Percentiles rank a stretch among this genome's conserved stretches.
These are phyloP conservation scores for Dendrobium catenatum DNA, from an alignment of 106 monocot species.

Conservation along the genomic window DNA sequence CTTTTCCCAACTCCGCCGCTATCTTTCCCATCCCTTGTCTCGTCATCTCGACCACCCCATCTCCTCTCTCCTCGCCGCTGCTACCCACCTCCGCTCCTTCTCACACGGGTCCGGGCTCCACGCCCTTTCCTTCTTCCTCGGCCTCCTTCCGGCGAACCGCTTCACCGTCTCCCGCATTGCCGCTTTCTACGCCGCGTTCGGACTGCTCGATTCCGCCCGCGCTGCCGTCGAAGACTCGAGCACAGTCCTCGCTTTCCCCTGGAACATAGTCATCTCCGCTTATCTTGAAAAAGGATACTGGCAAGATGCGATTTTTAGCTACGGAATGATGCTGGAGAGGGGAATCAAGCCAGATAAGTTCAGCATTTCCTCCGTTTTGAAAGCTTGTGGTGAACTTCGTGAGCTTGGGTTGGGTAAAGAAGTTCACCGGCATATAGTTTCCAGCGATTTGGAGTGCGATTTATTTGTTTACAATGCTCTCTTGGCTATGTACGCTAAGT, in stretches of 20 bases:
- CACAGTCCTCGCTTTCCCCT: constrained; percentile 15
- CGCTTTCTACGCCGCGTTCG: constrained; percentile 40
- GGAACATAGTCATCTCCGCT: constrained; percentile 53
- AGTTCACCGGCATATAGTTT: constrained; percentile 14
- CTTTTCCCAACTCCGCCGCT: constrained; percentile 34
- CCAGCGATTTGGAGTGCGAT: constrained; percentile 5
- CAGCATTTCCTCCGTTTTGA: constrained; percentile 48
- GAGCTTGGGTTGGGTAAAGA: constrained; percentile 29
- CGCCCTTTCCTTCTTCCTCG: constrained; percentile 41
- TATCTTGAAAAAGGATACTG: constrained; percentile 12
- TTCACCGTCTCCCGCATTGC: constrained; percentile 29
- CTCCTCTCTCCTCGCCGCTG: constrained; percentile 42
- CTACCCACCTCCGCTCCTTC: constrained; percentile 22
- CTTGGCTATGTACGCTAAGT: constrained; percentile 57
- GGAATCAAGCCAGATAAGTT: constrained; percentile 31
- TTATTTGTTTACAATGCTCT: constrained; percentile 52
- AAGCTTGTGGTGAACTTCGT: constrained; percentile 47
- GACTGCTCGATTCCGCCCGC: constrained; percentile 25
- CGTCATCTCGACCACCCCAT: constrained; percentile 31
- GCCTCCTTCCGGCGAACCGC: constrained; percentile 25
- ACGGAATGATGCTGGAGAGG: constrained; percentile 22
- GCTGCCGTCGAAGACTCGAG: constrained; percentile 16
- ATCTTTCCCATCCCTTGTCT: constrained; percentile 16
- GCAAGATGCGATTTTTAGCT: constrained; percentile 12
- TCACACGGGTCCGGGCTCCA: constrained; percentile 54